phyloP scores from a whole-genome alignment of 768 basidiomycete genomes.

The Daedaleopsis sinensis region DNA sequence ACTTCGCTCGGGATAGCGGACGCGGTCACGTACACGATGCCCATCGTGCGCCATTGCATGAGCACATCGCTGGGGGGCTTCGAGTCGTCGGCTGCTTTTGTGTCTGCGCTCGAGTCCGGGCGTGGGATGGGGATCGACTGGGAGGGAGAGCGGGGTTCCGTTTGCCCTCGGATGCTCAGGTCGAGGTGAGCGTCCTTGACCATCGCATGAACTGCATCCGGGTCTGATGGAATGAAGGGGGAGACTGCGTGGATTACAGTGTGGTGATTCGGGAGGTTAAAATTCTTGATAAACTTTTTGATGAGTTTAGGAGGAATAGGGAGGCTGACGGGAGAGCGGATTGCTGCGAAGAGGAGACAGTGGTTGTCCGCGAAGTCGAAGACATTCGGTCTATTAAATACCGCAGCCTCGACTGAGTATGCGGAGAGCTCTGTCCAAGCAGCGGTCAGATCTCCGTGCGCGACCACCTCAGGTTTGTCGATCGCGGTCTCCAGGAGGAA shows the following conservation, averaged over 20 bases:
- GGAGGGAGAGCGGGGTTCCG: background rate
- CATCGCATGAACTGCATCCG: background rate
- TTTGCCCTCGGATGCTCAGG: background rate
- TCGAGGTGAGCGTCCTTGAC: background rate
- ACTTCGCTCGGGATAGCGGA: constrained; percentile 42
- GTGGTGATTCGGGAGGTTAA: background rate
- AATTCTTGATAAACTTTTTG: background rate
- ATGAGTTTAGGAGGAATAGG: background rate
- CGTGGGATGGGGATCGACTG: background rate
- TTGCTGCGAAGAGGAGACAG: constrained; percentile 19
- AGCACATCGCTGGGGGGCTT: background rate
- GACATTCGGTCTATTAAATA: background rate
- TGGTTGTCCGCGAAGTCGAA: constrained; percentile 13
- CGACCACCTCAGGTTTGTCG: background rate
- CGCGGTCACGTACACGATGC: constrained; percentile 24
- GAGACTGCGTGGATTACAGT: background rate
- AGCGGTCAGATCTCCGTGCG: background rate
- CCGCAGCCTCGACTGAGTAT: constrained; percentile 10
- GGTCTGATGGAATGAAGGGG: background rate
- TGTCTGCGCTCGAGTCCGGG: background rate
- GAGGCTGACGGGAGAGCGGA: background rate
- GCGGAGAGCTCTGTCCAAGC: constrained; percentile 13
- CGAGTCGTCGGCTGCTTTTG: background rate
- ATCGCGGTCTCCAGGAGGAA: constrained; percentile 8
- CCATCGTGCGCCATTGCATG: constrained; percentile 16